A percentile compares a stretch with the other conserved stretches of the same genome.
Evolutionary conservation across 2,329 filamentous ascomycete species (phyloP).

Genomic region (Metarhizium robertsii): DNA sequence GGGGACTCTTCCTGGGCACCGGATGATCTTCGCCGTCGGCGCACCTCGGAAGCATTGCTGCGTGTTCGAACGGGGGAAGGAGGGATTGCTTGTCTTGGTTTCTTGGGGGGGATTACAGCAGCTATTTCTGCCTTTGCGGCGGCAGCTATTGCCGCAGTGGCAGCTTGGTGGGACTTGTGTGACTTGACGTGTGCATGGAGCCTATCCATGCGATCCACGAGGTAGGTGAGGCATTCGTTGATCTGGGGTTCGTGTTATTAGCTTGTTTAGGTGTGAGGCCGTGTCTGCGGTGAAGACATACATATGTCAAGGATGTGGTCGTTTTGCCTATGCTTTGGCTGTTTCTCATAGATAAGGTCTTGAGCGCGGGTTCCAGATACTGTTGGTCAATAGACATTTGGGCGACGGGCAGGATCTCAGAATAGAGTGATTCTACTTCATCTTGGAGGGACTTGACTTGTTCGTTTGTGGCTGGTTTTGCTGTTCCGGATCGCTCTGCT

Average conservation of each 20-base stretch:
- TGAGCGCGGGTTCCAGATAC: slow-evolving; percentile 51
- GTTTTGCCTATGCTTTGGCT: slow-evolving; percentile 35
- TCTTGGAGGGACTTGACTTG: slow-evolving; percentile 46
- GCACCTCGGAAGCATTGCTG: slow-evolving; percentile 13
- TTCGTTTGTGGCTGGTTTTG: slow-evolving; percentile 18
- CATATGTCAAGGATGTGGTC: slow-evolving; percentile 40
- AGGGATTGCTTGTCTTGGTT: slow-evolving; percentile 14
- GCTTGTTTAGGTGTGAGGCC: neutral
- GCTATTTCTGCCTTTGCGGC: slow-evolving; percentile 36
- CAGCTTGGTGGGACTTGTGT: slow-evolving; percentile 35
- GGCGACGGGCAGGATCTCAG: slow-evolving; percentile 59
- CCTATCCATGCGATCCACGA: slow-evolving; percentile 36
- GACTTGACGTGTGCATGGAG: slow-evolving; percentile 33
- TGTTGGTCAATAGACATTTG: slow-evolving; percentile 64
- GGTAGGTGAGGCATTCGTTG: slow-evolving; percentile 40
- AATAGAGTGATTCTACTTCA: slow-evolving; percentile 60
- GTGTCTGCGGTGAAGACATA: slow-evolving; percentile 20
- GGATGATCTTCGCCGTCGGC: slow-evolving; percentile 25
- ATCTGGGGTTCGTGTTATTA: slow-evolving; percentile 26
- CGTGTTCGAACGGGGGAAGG: slow-evolving; percentile 26
- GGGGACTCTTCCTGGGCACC: slow-evolving; percentile 28
- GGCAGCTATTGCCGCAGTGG: slow-evolving; percentile 27
- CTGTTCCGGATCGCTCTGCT: slow-evolving; percentile 18
- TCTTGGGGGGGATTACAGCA: slow-evolving; percentile 12
- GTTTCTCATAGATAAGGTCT: slow-evolving; percentile 32